Evolutionary conservation across 2,329 filamentous ascomycete genomes (phyloP).

Genomic region (Ambrosiella beaveri): DNA sequence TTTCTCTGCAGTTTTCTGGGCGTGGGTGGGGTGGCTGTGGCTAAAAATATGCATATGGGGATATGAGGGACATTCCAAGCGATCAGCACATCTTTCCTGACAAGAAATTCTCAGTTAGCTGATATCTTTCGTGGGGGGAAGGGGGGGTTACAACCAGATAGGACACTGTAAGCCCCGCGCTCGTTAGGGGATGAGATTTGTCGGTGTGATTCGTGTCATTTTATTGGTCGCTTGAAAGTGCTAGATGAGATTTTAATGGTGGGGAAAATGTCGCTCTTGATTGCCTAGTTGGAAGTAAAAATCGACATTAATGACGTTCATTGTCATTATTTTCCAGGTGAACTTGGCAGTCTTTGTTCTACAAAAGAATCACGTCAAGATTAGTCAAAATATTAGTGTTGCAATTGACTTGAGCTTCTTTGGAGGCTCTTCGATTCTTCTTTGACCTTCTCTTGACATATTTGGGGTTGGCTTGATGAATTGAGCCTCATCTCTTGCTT

Average conservation of each 20-base stretch:
- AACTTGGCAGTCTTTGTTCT: neutral
- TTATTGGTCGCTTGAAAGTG: neutral
- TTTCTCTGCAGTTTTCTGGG: neutral
- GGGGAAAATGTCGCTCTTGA: neutral
- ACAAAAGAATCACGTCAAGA: neutral
- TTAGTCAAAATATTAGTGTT: neutral
- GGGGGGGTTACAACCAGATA: neutral
- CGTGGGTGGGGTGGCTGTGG: neutral
- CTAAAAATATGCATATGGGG: too few relatives aligned
- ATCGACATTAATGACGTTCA: neutral
- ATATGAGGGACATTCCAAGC: neutral
- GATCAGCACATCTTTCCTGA: neutral
- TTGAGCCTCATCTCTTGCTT: neutral
- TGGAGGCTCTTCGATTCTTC: neutral
- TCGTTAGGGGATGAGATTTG: neutral
- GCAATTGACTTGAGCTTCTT: neutral
- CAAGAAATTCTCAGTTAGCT: neutral
- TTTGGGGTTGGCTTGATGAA: neutral
- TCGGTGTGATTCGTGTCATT: neutral
- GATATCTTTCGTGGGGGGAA: neutral
- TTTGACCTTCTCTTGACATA: neutral
- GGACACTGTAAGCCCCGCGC: neutral
- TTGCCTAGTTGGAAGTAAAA: neutral
- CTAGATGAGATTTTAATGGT: neutral
- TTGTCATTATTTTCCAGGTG: neutral